Percentiles rank a stretch among this genome's conserved stretches.
Evolutionary conservation across 352 stramenopile genomes (phyloP).

Genomic region (Pythium coloratum): DNA sequence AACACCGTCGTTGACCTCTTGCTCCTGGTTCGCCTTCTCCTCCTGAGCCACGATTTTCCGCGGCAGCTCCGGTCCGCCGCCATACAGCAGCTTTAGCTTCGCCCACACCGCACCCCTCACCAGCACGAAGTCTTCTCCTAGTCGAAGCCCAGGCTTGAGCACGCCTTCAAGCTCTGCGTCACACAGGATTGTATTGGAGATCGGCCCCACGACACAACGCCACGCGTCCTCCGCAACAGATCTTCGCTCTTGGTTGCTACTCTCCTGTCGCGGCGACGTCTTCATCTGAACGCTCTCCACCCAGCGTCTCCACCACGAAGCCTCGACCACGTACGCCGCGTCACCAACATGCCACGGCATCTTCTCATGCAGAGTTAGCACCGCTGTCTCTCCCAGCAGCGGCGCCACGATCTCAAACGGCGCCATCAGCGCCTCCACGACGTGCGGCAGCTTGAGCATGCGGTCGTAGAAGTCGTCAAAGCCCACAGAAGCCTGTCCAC

Average conservation of each 20-base stretch:
- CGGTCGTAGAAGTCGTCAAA: conserved; percentile 32
- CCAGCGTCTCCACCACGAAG: conserved; percentile 64
- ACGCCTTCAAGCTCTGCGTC: conserved; percentile 35
- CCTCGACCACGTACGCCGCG: conserved; percentile 51
- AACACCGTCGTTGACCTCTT: not conserved
- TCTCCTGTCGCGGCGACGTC: not conserved
- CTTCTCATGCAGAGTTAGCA: conserved; percentile 38
- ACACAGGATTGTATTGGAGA: conserved; percentile 31
- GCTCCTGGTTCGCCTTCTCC: not conserved
- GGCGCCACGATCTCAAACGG: conserved; percentile 58
- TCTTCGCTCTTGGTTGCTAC: not conserved
- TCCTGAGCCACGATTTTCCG: conserved; percentile 38
- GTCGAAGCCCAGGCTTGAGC: conserved; percentile 33
- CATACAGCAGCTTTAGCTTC: conserved; percentile 51
- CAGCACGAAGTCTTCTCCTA: conserved; percentile 50
- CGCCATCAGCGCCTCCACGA: conserved; percentile 48
- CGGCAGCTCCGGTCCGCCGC: conserved; percentile 53
- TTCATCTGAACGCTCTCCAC: conserved; percentile 11
- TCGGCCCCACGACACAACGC: conserved; percentile 9
- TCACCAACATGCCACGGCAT: conserved; percentile 45
- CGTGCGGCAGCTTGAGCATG: conserved; percentile 31
- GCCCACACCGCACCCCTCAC: conserved; percentile 47
- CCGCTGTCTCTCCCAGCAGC: conserved; percentile 41
- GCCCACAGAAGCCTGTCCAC: conserved; percentile 23
- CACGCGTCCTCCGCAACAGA: not conserved